These are phyloP conservation scores for Amanita muscaria DNA, from an alignment of 768 basidiomycete genomes.

Conservation along the genomic window DNA sequence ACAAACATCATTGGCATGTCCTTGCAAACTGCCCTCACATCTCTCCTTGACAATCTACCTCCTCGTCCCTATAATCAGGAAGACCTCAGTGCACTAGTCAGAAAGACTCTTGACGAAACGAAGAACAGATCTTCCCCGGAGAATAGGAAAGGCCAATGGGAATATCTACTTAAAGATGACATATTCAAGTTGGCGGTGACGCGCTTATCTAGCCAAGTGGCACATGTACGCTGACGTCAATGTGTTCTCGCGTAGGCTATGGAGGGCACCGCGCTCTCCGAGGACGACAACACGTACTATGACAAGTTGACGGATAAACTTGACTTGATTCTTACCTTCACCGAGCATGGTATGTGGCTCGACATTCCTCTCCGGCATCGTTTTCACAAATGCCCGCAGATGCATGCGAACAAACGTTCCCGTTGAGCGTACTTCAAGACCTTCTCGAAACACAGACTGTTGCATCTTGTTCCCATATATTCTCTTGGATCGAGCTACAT, in stretches of 20 bases:
- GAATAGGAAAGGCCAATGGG: conserved; percentile 66
- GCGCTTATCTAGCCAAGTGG: conserved; percentile 11
- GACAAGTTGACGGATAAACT: conserved; percentile 48
- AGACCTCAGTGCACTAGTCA: conserved; percentile 41
- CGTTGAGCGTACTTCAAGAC: conserved; percentile 69
- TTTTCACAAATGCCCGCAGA: conserved; percentile 30
- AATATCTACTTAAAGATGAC: conserved; percentile 60
- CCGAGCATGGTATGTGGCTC: conserved; percentile 54
- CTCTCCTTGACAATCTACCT: conserved; percentile 45
- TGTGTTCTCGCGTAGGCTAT: conserved; percentile 35
- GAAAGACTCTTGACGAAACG: conserved; percentile 33
- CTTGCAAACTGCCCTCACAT: conserved; percentile 40
- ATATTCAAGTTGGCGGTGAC: conserved; percentile 65
- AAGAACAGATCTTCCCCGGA: conserved; percentile 40
- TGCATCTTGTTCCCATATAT: conserved; percentile 75
- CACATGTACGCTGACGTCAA: not conserved
- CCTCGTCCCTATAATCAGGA: conserved; percentile 39
- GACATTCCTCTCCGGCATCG: not conserved
- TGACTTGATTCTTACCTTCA: conserved; percentile 69
- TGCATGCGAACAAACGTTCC: conserved; percentile 68
- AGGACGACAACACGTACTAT: conserved; percentile 50
- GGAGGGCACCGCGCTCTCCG: conserved; percentile 58
- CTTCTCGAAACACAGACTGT: conserved; percentile 83
- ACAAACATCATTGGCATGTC: conserved; percentile 27
- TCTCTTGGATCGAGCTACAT: conserved; percentile 79